These are phyloP conservation scores for Spinacia oleracea DNA, from an alignment of 179 eudicot genomes.

Conservation along the genomic window DNA sequence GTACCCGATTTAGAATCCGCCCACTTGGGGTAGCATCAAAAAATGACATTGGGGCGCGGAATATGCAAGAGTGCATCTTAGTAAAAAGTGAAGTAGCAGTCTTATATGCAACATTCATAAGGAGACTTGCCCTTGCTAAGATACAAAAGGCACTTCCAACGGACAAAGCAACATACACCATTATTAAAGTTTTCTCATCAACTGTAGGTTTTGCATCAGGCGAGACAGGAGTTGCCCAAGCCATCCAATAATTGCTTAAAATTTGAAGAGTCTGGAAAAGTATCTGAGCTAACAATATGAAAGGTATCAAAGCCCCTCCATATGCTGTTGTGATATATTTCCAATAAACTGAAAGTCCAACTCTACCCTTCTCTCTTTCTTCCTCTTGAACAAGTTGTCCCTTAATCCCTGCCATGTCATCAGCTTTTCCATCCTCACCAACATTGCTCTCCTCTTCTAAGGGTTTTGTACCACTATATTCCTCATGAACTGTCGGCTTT, in stretches of 20 bases:
- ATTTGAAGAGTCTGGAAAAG: constrained; percentile 55
- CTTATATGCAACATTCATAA: constrained; percentile 46
- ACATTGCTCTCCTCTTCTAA: constrained; percentile 26
- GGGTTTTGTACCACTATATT: constrained; percentile 1
- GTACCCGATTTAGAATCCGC: constrained; percentile 61
- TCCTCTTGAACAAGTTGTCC: constrained; percentile 82
- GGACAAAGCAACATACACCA: constrained; percentile 62
- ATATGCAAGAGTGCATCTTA: constrained; percentile 58
- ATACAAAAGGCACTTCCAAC: constrained; percentile 67
- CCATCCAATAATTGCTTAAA: constrained; percentile 87
- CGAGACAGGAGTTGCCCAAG: constrained; percentile 83
- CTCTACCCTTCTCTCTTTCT: constrained; percentile 85
- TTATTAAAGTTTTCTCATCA: constrained; percentile 44
- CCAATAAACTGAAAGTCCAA: constrained; percentile 76
- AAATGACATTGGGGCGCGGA: constrained; percentile 73
- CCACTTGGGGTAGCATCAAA: constrained; percentile 75
- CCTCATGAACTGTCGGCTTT: constrained; percentile 9
- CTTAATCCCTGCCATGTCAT: constrained; percentile 35
- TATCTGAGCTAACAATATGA: constrained; percentile 47
- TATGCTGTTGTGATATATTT: constrained; percentile 76
- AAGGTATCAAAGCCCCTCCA: constrained; percentile 70
- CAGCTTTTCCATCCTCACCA: constrained; percentile 49
- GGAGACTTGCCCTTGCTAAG: constrained; percentile 48
- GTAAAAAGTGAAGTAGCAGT: constrained; percentile 55
- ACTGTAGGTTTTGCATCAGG: constrained; percentile 50